Percentiles rank a stretch among this genome's conserved stretches.
These are phyloP conservation scores for Sutorius australiensis DNA, from an alignment of 768 basidiomycete species.

Conservation along the genomic window DNA sequence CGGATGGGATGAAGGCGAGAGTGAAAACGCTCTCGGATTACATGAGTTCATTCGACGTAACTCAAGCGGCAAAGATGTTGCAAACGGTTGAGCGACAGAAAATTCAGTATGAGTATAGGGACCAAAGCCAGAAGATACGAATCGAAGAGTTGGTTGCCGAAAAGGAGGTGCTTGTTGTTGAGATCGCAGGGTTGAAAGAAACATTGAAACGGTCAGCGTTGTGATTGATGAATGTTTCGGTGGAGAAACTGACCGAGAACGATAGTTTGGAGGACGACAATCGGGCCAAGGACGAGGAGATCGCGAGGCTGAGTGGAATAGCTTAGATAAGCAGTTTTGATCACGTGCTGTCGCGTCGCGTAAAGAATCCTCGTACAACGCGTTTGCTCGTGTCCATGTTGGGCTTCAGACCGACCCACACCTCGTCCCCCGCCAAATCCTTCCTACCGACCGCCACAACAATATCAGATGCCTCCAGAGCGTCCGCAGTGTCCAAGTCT, in stretches of 20 bases:
- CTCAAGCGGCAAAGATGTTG: conserved; percentile 11
- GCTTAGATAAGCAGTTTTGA: conserved; percentile 22
- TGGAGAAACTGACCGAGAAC: neutral
- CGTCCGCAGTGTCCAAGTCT: conserved; percentile 38
- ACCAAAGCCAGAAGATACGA: conserved; percentile 20
- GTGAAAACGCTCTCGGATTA: conserved; percentile 25
- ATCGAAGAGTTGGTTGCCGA: conserved; percentile 21
- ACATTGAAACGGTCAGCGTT: conserved; percentile 15
- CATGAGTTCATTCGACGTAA: conserved; percentile 27
- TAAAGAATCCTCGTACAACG: conserved; percentile 11
- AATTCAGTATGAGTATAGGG: conserved; percentile 20
- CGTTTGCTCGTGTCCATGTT: conserved; percentile 33
- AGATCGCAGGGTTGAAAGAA: conserved; percentile 17
- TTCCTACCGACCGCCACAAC: conserved; percentile 12
- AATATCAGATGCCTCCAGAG: conserved; percentile 37
- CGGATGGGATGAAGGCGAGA: conserved; percentile 17
- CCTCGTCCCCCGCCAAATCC: conserved; percentile 44
- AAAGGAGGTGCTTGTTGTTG: conserved; percentile 11
- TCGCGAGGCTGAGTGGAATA: neutral
- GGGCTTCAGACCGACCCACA: conserved; percentile 44
- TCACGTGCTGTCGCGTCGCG: conserved; percentile 30
- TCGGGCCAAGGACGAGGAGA: conserved; percentile 7
- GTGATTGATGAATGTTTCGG: neutral
- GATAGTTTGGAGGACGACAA: conserved; percentile 7
- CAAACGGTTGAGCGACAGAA: conserved; percentile 23